Base-by-base conservation (phyloP, 2,329 filamentous ascomycete genomes). In the Ophiosphaerella herpotricha region DNA sequence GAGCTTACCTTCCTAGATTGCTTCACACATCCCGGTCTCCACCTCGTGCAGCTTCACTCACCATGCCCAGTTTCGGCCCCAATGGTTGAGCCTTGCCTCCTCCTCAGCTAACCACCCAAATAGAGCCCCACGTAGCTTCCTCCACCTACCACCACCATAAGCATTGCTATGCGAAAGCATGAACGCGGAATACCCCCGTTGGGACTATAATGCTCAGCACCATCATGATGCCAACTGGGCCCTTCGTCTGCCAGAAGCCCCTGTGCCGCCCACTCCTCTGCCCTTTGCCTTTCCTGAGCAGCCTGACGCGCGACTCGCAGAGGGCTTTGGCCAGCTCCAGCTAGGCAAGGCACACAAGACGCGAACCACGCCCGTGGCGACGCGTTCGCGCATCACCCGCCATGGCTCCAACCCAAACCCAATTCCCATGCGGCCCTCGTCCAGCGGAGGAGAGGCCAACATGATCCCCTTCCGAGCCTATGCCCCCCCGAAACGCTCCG, bases 101-200 rank as follows among this genome's bases (percentile, higher is more conserved):
- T 35, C 44, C 35, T 35, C 38, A 49, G 54, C 68, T 72, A 60
- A 72, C 61, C 54, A 57, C 50, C 52, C 48, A 31, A 44, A 51
- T 51, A 59, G 60, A 57, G 52, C 48, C 52, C 45, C 44, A 52
- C 54, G 52, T 70, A 63, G 53, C 46, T 31, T 29, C 26, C 26
- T 29, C 11, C 26, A 29, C 26, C 40, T 43, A 24, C 39, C 48
- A 46, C 32, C 12, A 42, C 45, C 39, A 52, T 60, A 42, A 54
- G 52, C 54, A 65, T 54, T 66, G 59, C 60, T 66, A 74, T 74
- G 70, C 66, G 57, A 54, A 67, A 62, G 69, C 59, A 72, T 72
- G 70, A 70, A 65, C 49, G 66, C 67, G 46, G 69, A 73, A 54
- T 67, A 64, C 52, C 61, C 63, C 57, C 65, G 60, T 54, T 68